Evolutionary conservation across 2,329 filamentous ascomycete genomes (phyloP).

Genomic region (Alternaria burnsii): DNA sequence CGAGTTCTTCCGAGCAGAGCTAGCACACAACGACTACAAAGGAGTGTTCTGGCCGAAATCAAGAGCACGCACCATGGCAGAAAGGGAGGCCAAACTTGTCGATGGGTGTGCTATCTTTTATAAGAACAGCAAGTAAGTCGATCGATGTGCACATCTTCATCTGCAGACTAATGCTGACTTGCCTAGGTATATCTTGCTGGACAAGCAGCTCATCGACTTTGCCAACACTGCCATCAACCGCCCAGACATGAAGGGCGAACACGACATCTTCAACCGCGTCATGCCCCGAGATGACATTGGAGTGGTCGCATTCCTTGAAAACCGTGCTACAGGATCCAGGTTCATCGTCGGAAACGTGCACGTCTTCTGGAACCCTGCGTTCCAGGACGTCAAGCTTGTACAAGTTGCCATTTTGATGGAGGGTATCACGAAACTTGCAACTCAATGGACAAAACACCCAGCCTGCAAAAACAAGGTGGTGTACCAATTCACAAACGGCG

Average conservation of each 20-base stretch:
- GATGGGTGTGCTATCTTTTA: conserved; percentile 98
- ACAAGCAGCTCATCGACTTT: conserved; percentile 95
- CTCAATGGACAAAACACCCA: conserved; percentile 82
- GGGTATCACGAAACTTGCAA: conserved; percentile 83
- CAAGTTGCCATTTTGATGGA: conserved; percentile 97
- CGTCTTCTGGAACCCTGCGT: conserved; percentile 90
- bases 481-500: conserved; percentile 58
- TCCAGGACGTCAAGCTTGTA: conserved; percentile 94
- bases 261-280: conserved; percentile 97
- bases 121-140: conserved; percentile 79
- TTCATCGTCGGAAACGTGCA: conserved; percentile 94
- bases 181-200: conserved; percentile 77
- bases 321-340: conserved; percentile 85
- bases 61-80: conserved; percentile 88
- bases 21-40: conserved; percentile 89
- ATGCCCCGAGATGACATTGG: conserved; percentile 99
- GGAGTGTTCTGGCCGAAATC: conserved; percentile 93
- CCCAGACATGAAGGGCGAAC: conserved; percentile 95
- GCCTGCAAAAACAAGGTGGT: conserved; percentile 80
- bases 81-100: conserved; percentile 86
- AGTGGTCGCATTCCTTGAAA: conserved; percentile 91
- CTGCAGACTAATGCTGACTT: conserved; percentile 18
- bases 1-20: conserved; percentile 85
- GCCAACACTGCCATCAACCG: conserved; percentile 90
- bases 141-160: conserved; percentile 5